Conservation (phyloP, 768 basidiomycete species). For the Rhizopogon salebrosus region DNA sequence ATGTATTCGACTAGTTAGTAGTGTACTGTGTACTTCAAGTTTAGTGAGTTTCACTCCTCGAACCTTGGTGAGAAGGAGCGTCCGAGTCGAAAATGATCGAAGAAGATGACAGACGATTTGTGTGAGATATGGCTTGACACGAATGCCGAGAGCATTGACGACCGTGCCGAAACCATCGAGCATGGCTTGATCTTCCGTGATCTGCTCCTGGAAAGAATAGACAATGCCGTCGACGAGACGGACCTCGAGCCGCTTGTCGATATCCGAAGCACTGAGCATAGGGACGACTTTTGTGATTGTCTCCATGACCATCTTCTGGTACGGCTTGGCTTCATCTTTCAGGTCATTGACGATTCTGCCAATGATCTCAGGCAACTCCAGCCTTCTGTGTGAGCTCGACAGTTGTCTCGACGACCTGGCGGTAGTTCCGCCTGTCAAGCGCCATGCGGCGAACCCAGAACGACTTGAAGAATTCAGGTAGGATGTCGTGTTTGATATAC, state of each 20-base stretch:
- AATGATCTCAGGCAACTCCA: conserved; percentile 93
- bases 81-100: too few relatives aligned
- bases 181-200: conserved; percentile 99
- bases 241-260: conserved; percentile 93
- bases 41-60: too few relatives aligned
- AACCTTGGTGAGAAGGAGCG: too few relatives aligned
- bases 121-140: conserved; percentile 96
- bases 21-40: too few relatives aligned
- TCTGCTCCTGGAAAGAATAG: conserved; percentile 99
- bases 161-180: conserved; percentile 97
- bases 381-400: conserved; percentile 94
- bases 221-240: conserved; percentile 97
- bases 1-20: too few relatives aligned
- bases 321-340: conserved; percentile 63
- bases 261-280: conserved; percentile 92
- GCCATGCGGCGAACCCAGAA: too few relatives aligned
- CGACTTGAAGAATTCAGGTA: too few relatives aligned
- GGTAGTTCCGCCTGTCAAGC: too few relatives aligned
- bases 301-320: conserved; percentile 98
- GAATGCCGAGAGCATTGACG: conserved; percentile 87
- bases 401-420: too few relatives aligned
- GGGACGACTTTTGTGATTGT: conserved; percentile 96
- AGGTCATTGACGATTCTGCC: conserved; percentile 66
- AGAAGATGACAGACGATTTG: conserved; percentile 90
- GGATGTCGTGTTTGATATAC: conserved; percentile 96